These are phyloP conservation scores for Rhododendron ovatum DNA, from an alignment of 148 eudicot species.

Conservation along the genomic window DNA sequence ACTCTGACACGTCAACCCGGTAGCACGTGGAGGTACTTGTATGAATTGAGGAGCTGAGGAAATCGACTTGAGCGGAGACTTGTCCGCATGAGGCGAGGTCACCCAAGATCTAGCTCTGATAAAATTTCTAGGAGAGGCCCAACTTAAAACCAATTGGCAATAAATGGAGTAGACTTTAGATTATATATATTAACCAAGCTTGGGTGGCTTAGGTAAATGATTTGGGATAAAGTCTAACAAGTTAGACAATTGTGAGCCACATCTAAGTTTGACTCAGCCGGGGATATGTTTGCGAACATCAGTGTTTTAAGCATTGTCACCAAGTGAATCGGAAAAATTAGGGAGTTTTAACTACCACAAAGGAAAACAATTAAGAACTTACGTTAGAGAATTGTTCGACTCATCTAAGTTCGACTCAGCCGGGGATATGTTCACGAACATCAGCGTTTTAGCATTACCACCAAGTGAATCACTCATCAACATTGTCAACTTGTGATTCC, in stretches of 20 bases:
- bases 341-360: neutral
- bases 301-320: slow-evolving; percentile 88
- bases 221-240: neutral
- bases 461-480: slow-evolving; percentile 98
- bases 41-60: neutral
- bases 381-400: slow-evolving; percentile 86
- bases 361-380: slow-evolving; percentile 22
- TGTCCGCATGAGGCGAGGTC: neutral
- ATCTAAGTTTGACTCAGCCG: slow-evolving; percentile 85
- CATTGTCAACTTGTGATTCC: slow-evolving; percentile 97
- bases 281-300: slow-evolving; percentile 90
- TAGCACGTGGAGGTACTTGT: neutral
- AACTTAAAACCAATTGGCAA: neutral
- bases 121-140: neutral
- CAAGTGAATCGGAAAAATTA: slow-evolving; percentile 56
- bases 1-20: neutral
- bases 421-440: slow-evolving; percentile 95
- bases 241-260: slow-evolving; percentile 78
- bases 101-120: neutral
- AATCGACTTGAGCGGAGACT: neutral
- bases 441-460: slow-evolving; percentile 94
- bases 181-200: neutral
- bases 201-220: neutral
- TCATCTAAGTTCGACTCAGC: slow-evolving; percentile 94
- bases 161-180: neutral